These are phyloP conservation scores for Dentipellis sp. DNA, from an alignment of 768 basidiomycete species.

Conservation along the genomic window DNA sequence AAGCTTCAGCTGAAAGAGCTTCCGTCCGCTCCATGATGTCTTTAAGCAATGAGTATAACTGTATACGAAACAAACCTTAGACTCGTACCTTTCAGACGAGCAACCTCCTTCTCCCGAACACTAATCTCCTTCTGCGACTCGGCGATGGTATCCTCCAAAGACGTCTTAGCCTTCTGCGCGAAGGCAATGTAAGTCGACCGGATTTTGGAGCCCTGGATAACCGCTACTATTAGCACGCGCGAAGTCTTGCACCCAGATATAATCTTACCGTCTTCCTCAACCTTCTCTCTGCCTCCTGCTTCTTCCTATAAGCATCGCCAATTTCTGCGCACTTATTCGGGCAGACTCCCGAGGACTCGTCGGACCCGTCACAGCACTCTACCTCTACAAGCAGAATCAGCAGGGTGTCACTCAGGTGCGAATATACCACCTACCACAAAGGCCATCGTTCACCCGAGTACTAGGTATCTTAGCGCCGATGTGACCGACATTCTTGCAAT, in stretches of 20 bases:
- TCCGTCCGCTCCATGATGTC: slow-evolving; percentile 75
- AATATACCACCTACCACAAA: slow-evolving; percentile 62
- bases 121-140: slow-evolving; percentile 48
- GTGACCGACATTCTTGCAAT: slow-evolving; percentile 85
- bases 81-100: slow-evolving; percentile 54
- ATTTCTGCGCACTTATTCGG: slow-evolving; percentile 67
- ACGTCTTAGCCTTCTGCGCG: slow-evolving; percentile 83
- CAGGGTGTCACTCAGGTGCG: not conserved
- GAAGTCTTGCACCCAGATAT: not conserved
- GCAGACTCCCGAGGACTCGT: slow-evolving; percentile 80
- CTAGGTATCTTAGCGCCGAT: slow-evolving; percentile 70
- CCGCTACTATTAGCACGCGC: not conserved
- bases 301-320: slow-evolving; percentile 60
- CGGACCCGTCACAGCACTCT: slow-evolving; percentile 94
- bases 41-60: slow-evolving; percentile 21
- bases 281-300: slow-evolving; percentile 66
- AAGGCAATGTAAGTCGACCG: slow-evolving; percentile 80
- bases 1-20: slow-evolving; percentile 65
- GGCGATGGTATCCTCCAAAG: slow-evolving; percentile 59
- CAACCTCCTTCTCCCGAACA: slow-evolving; percentile 60
- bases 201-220: slow-evolving; percentile 76
- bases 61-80: not conserved
- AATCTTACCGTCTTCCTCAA: slow-evolving; percentile 65
- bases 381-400: slow-evolving; percentile 44
- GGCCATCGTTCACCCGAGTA: slow-evolving; percentile 83